Evolutionary conservation across 1,139 yeast genomes (phyloP).

Genomic region (Cylindricascospora bacillispora): DNA sequence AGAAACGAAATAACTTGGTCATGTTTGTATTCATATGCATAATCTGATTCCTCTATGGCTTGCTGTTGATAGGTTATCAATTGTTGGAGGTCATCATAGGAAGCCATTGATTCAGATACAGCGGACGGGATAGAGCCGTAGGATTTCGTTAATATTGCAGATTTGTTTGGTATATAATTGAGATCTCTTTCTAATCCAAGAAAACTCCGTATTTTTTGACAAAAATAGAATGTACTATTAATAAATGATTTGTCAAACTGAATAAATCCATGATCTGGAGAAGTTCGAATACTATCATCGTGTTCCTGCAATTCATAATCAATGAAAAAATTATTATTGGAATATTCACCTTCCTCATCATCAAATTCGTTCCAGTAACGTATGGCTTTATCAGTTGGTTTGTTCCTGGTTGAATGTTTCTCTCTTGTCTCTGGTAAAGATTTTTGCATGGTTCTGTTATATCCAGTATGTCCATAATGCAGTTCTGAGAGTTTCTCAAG

Average conservation of each 20-base stretch:
- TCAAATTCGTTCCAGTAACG: constrained; percentile 69
- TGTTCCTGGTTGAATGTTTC: constrained; percentile 1
- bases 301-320: constrained; percentile 6
- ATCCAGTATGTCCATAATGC: neutral
- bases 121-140: constrained; percentile 3
- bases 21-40: constrained; percentile 26
- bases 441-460: neutral
- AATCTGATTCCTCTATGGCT: constrained; percentile 13
- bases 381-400: constrained; percentile 11
- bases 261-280: constrained; percentile 17
- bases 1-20: constrained; percentile 36
- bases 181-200: constrained; percentile 5
- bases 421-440: constrained; percentile 1
- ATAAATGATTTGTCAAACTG: constrained; percentile 16
- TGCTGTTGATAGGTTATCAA: constrained; percentile 9
- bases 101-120: constrained; percentile 6
- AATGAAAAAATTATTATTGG: constrained; percentile 17
- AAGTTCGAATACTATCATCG: constrained; percentile 6
- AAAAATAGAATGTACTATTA: constrained; percentile 11
- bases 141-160: too few species aligned
- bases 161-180: constrained; percentile 5
- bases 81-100: constrained; percentile 14
- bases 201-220: constrained; percentile 9
- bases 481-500: constrained; percentile 6
- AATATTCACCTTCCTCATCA: constrained; percentile 40